A percentile compares a stretch with the other conserved stretches of the same genome.
Evolutionary conservation across 768 basidiomycete genomes (phyloP).

Genomic region (Cyclocybe cylindracea): DNA sequence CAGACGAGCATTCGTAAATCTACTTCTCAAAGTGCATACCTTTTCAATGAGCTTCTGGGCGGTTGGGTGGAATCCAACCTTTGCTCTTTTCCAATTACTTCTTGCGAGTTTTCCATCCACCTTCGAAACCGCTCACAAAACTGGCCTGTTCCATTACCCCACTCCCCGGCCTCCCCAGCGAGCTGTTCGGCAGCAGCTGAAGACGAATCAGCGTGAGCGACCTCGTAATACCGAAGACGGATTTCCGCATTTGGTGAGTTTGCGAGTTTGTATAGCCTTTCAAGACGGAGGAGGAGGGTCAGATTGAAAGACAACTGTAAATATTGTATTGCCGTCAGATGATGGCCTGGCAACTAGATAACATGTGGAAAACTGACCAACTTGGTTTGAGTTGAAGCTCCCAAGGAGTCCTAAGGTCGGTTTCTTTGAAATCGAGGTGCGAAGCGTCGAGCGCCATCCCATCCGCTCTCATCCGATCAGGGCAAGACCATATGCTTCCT

Average conservation of each 20-base stretch:
- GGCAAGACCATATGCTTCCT: constrained; percentile 71
- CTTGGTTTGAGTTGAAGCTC: constrained; percentile 74
- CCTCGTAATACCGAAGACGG: constrained; percentile 73
- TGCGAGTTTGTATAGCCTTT: constrained; percentile 46
- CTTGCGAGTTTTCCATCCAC: constrained; percentile 57
- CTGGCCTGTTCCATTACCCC: constrained; percentile 70
- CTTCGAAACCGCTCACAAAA: constrained; percentile 54
- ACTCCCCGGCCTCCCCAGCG: constrained; percentile 55
- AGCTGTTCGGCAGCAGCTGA: constrained; percentile 51
- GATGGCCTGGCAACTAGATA: not conserved
- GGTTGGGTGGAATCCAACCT: constrained; percentile 72
- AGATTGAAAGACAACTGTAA: constrained; percentile 74
- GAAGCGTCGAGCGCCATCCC: constrained; percentile 68
- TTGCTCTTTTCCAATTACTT: constrained; percentile 45
- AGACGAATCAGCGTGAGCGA: constrained; percentile 56
- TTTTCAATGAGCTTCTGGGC: constrained; percentile 76
- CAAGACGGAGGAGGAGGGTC: constrained; percentile 56
- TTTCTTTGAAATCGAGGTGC: constrained; percentile 52
- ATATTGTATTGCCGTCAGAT: not conserved
- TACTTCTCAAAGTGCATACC: constrained; percentile 34
- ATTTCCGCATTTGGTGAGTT: constrained; percentile 75
- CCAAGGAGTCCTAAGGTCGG: constrained; percentile 59
- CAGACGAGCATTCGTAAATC: not conserved
- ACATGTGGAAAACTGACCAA: constrained; percentile 42
- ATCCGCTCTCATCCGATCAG: constrained; percentile 36